Conservation (phyloP, 352 stramenopile species). For the Aphanomyces invadans region DNA sequence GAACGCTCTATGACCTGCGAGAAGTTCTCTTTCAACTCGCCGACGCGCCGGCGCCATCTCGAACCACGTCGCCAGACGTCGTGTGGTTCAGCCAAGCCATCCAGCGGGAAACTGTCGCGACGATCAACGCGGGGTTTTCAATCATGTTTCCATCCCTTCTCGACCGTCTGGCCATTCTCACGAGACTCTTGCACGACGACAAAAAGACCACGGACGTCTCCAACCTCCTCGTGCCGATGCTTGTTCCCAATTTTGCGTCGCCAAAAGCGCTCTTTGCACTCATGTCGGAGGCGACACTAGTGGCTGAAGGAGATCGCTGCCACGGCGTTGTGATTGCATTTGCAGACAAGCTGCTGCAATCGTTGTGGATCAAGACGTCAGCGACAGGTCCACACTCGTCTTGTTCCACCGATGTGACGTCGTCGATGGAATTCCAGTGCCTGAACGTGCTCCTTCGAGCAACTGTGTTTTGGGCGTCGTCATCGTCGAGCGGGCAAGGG, state of each 20-base stretch:
- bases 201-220: slow-evolving; percentile 21
- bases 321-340: slow-evolving; percentile 34
- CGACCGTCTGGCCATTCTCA: slow-evolving; percentile 74
- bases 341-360: slow-evolving; percentile 48
- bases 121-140: slow-evolving; percentile 77
- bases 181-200: slow-evolving; percentile 50
- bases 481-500: slow-evolving; percentile 35
- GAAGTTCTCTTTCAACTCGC: slow-evolving; percentile 65
- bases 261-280: slow-evolving; percentile 79
- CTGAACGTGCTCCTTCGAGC: slow-evolving; percentile 68
- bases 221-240: slow-evolving; percentile 64
- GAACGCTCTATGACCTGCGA: slow-evolving; percentile 46
- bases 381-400: not conserved
- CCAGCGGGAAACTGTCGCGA: slow-evolving; percentile 66
- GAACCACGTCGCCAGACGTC: slow-evolving; percentile 30
- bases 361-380: slow-evolving; percentile 37
- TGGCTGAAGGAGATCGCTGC: slow-evolving; percentile 22
- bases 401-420: slow-evolving; percentile 43
- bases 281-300: slow-evolving; percentile 44
- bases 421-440: slow-evolving; percentile 63
- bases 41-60: slow-evolving; percentile 29
- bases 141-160: slow-evolving; percentile 70
- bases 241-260: slow-evolving; percentile 74
- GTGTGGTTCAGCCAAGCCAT: slow-evolving; percentile 69
- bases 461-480: slow-evolving; percentile 71